These are phyloP conservation scores for Zasmidium citrigriseum DNA, from an alignment of 2,329 filamentous ascomycete species.

Conservation along the genomic window DNA sequence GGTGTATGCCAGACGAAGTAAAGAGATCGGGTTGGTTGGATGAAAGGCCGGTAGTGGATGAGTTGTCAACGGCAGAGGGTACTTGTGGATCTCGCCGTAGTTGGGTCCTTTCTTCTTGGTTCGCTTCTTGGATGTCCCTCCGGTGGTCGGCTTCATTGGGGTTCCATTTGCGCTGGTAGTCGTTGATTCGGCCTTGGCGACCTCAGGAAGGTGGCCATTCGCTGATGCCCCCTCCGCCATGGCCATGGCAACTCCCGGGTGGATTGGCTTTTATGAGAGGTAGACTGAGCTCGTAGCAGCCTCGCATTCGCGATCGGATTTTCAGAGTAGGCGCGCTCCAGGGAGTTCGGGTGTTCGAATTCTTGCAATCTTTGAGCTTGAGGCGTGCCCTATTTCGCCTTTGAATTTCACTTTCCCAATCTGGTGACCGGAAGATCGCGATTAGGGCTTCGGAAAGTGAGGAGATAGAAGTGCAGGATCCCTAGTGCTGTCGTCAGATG, in stretches of 20 bases:
- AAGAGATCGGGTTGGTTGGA: slow-evolving; percentile 86
- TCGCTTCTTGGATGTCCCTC: slow-evolving; percentile 15
- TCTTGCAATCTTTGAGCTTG: too few relatives aligned
- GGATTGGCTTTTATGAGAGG: too few relatives aligned
- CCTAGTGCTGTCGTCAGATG: too few relatives aligned
- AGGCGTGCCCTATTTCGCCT: too few relatives aligned
- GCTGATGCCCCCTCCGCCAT: not conserved
- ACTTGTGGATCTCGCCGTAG: slow-evolving; percentile 75
- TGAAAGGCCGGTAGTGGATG: slow-evolving; percentile 86
- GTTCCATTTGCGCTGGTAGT: not conserved
- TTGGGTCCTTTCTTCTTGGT: slow-evolving; percentile 49
- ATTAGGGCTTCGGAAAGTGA: too few relatives aligned
- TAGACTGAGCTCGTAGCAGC: too few relatives aligned
- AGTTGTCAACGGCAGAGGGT: slow-evolving; percentile 76
- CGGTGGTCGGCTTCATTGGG: slow-evolving; percentile 1
- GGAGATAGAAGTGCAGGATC: too few relatives aligned
- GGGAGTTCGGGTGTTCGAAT: too few relatives aligned
- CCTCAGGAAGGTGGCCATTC: slow-evolving; percentile 1
- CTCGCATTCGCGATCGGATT: too few relatives aligned
- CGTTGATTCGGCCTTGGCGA: not conserved
- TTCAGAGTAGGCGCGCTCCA: too few relatives aligned
- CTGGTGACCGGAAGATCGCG: too few relatives aligned
- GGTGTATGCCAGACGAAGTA: slow-evolving; percentile 76
- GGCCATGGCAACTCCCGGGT: not conserved
- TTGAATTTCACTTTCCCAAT: too few relatives aligned